phyloP scores from a whole-genome alignment of 2,329 filamentous ascomycete genomes.

The Aspergillus pseudonomiae region DNA sequence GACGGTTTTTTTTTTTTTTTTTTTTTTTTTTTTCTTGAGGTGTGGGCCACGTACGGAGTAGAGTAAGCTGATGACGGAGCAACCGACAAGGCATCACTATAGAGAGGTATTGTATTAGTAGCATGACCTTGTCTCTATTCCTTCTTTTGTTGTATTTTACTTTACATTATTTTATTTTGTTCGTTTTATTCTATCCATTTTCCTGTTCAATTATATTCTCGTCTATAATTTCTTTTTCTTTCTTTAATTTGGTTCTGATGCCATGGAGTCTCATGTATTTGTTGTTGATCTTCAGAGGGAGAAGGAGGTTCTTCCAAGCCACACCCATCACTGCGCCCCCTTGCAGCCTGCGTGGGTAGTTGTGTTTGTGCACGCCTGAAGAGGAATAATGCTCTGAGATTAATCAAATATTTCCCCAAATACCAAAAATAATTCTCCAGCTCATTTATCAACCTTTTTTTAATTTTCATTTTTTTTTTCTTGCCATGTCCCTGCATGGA shows the following conservation, averaged over 20 bases:
- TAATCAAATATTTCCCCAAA: background rate
- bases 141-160: background rate
- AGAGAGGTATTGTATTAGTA: no score
- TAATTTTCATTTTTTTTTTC: background rate
- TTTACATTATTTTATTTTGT: no score
- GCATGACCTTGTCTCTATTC: background rate
- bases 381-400: background rate
- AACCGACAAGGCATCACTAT: no score
- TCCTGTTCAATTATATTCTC: no score
- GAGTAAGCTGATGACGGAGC: background rate
- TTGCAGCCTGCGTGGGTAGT: background rate
- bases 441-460: background rate
- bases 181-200: no score
- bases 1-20: no score
- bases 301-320: background rate
- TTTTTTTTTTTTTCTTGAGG: no score
- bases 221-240: no score
- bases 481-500: background rate
- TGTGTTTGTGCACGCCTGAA: background rate
- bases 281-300: background rate
- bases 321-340: background rate
- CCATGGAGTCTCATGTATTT: no score
- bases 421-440: background rate
- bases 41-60: background rate
- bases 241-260: no score